Base-by-base conservation (phyloP, 441 rosid species). In the Metrosideros polymorpha region DNA sequence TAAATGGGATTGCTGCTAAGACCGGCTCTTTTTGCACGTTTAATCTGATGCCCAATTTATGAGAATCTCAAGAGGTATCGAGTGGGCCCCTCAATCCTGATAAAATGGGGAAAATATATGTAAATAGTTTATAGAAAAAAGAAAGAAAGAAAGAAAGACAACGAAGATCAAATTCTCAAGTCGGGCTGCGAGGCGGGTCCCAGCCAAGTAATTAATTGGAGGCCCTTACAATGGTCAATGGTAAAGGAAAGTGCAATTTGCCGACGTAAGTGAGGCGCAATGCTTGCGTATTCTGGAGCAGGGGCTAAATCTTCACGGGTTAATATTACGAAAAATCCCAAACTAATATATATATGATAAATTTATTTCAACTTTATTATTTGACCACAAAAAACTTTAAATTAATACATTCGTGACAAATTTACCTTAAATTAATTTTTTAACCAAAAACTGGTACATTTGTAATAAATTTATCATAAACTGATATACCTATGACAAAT, bases 81-180 rank as follows among this genome's bases (percentile, higher is more conserved):
- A 9, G 27, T 8, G 77, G 77, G 77, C 27, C 45, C 4, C 45
- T 35, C 14, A 5, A 15, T 17, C 35, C 35, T n/a, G 0, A 29
- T 59, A 59, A 35, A 53, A 19, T 18, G 2, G 76, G 39, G 12
- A 4, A 61, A 63, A 32, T n/a, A 9, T 18, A 32, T 8, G 35
- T 32, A 9, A 66, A 19, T 66, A 1, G 5, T 35, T 35, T 35
- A 35, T 19, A 0, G 25, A 4, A 7, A 22, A 7, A 5, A 54
- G 0, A 4, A 27, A 56, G 4, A 0, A 25, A 27, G 12, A 12
- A 56, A 7, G 29, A n/a, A n/a, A n/a, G n/a, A n/a, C n/a, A 35
- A 66, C 1, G 27, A 24, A 19, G 4, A 35, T 19, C 27, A 2
- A 35, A 18, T 56, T 5, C 2, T 24, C 15, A 66, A 22, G 5